Evolutionary conservation across 345 rosid species (phyloP).

Genomic region (Turritis glabra): DNA sequence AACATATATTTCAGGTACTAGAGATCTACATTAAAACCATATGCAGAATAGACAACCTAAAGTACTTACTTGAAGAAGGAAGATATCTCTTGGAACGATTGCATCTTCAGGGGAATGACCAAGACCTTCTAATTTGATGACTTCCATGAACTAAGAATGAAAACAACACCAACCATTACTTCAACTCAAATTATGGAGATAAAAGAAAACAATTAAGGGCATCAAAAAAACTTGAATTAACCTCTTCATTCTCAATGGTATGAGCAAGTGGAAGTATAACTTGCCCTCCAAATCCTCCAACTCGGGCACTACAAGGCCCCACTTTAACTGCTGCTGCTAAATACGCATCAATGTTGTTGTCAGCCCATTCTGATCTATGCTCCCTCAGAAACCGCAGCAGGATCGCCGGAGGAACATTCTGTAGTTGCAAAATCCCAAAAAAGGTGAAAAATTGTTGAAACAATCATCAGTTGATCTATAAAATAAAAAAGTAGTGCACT

Average conservation of each 20-base stretch:
- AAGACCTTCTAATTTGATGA: constrained; percentile 86
- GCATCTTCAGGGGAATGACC: constrained; percentile 93
- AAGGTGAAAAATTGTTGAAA: constrained; percentile 3
- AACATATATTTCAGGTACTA: not conserved
- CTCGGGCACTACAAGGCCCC: constrained; percentile 85
- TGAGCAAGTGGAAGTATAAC: constrained; percentile 98
- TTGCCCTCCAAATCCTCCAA: constrained; percentile 88
- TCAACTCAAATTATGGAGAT: not conserved
- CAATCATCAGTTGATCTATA: constrained; percentile 13
- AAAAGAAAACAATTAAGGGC: not conserved
- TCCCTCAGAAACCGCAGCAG: constrained; percentile 95
- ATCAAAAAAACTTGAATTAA: constrained; percentile 33
- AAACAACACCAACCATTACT: constrained; percentile 8
- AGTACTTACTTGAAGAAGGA: constrained; percentile 82
- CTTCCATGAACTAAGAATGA: constrained; percentile 75
- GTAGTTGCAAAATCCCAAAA: constrained; percentile 12
- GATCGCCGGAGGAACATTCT: constrained; percentile 98
- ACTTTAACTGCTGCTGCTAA: constrained; percentile 93
- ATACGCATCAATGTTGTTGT: constrained; percentile 91
- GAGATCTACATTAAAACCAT: not conserved
- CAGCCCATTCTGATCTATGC: constrained; percentile 99
- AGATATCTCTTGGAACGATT: constrained; percentile 82
- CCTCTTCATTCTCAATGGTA: constrained; percentile 97
- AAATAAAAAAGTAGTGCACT: not conserved
- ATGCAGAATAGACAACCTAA: not conserved